Evolutionary conservation across 2,329 filamentous ascomycete genomes (phyloP), one percentile per base, ranked within the genome.

Genomic region (Pseudohalonectria lignicola): DNA sequence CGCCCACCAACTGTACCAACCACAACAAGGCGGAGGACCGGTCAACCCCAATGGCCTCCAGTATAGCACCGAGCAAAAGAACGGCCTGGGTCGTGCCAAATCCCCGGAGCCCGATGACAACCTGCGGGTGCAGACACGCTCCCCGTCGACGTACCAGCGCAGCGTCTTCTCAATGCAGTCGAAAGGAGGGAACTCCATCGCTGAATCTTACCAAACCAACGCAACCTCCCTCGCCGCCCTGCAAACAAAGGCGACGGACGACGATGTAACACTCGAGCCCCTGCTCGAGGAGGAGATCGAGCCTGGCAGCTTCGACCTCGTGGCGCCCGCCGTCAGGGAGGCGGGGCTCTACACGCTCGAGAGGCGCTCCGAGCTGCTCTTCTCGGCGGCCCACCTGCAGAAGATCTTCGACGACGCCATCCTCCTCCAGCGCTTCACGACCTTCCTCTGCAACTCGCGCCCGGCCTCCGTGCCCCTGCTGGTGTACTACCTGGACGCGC

Each of bases 401-500:
- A 36, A 44, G 19, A 47, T 51, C 17, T 45, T 51, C n/a, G 37
- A 39, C 16, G 49, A 50, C 34, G 39, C 47, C 1, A 25, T 36
- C 15, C 43, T 48, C 8, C 30, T 48, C 20, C 31, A 76, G 37
- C 70, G 67, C 32, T 87, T 87, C 52, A 81, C 75, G 2, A 67
- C 73, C 3, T 88, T 83, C 47, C 61, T 87, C 3, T 71, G 71
- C 41, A 55, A 63, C 4, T 63, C 70, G 32, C 66, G 79, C 32
- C 74, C 78, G 5, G 60, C 69, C 16, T 84, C 81, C 1, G 63
- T 84, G 2, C 72, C 79, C 0, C 59, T 82, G 7, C 58, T 87
- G 12, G 71, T 78, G 19, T 84, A 86, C 60, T 86, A 86, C 45
- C 64, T 86, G 2, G 79, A 85, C 47, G 71, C 79, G 0, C 55